These are phyloP conservation scores for Fusarium agapanthi DNA, from an alignment of 2,329 filamentous ascomycete species.

Conservation along the genomic window DNA sequence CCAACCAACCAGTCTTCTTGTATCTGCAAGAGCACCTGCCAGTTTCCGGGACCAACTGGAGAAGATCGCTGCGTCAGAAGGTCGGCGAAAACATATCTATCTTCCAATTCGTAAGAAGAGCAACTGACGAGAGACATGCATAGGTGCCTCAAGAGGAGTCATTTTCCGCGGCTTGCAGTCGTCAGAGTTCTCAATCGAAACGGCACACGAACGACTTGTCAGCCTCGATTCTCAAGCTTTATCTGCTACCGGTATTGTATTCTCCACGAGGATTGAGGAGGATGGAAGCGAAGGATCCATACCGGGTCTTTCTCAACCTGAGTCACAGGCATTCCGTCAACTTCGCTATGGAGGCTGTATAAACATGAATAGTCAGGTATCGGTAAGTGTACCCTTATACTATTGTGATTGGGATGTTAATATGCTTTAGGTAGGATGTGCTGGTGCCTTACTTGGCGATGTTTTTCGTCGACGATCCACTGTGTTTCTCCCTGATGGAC, in stretches of 20 bases:
- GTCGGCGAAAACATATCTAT: conserved; percentile 2
- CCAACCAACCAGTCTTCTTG: conserved; percentile 64
- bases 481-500: conserved; percentile 69
- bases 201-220: conserved; percentile 72
- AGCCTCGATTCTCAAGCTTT: conserved; percentile 45
- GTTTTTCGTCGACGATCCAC: conserved; percentile 69
- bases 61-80: conserved; percentile 19
- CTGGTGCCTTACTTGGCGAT: conserved; percentile 85
- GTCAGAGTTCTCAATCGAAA: conserved; percentile 75
- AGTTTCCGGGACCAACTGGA: conserved; percentile 47
- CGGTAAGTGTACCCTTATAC: conserved; percentile 54
- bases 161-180: conserved; percentile 73
- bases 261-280: conserved; percentile 24
- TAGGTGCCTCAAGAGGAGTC: conserved; percentile 20
- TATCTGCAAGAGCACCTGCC: conserved; percentile 58
- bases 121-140: neutral
- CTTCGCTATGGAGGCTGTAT: conserved; percentile 76
- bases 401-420: conserved; percentile 5
- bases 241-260: conserved; percentile 26
- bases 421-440: conserved; percentile 74
- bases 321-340: conserved; percentile 66
- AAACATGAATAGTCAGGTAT: conserved; percentile 76
- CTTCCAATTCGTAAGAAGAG: neutral
- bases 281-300: conserved; percentile 38
- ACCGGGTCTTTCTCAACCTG: conserved; percentile 50